Base-by-base conservation (phyloP, 345 rosid genomes). In the Odontarrhena argentea region DNA sequence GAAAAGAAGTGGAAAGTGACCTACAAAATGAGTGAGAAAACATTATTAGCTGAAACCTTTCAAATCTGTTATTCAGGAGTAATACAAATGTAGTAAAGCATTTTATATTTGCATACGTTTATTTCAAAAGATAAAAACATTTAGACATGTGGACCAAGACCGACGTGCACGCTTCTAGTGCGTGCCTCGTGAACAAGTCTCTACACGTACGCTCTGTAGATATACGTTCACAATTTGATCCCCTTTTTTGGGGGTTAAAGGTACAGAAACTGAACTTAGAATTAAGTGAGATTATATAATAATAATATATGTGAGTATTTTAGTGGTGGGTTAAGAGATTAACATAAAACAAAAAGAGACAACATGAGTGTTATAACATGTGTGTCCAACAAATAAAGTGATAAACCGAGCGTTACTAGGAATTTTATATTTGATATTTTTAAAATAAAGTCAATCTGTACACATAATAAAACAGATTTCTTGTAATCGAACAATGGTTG, bases 351-450 rank as follows among this genome's bases (percentile, higher is more conserved):
- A 35, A 2, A 6, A 40, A 36, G 22, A 26, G 71, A 73, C 61
- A 67, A 0, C 63, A 67, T 67, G 68, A 60, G 73, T 67, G 73
- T 52, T 66, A n/a, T 36, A 60, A 52, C 68, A 74, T 67, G 73
- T 45, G 73, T 59, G 41, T 28, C 67, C 66, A 61, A 43, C 55
- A 22, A 34, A 22, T 43, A 65, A 59, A 48, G 76, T 51, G 40
- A 55, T 38, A 42, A 67, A 18, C 28, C 24, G 63, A 60, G 52
- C 73, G 73, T 67, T 74, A 60, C 73, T 51, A 73, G 15, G 52
- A 52, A 52, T 7, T n/a, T 36, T 45, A 51, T 4, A n/a, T 32
- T 32, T 32, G 4, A 32, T 2, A 28, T 28, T 32, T 32, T 32
- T 30, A 1, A 65, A 57, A 48, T 15, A 37, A 40, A 55, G 53